Conservation (phyloP, 1,139 yeast genomes). For the Candida gigantensis region DNA sequence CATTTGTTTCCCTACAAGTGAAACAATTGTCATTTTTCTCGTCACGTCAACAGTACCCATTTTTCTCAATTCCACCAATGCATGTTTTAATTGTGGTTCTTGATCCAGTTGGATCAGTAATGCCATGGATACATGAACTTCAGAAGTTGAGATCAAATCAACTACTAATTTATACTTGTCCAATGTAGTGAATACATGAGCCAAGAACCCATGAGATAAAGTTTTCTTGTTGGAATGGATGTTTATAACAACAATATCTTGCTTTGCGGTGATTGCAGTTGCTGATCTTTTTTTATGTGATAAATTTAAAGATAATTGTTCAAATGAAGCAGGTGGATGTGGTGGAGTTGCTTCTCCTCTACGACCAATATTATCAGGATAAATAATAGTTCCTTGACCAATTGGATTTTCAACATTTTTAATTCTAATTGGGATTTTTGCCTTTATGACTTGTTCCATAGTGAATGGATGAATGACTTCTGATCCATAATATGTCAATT, state of each 20-base stretch:
- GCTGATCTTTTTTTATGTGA: conserved; percentile 71
- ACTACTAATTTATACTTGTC: conserved; percentile 87
- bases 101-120: conserved; percentile 71
- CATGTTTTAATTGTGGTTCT: conserved; percentile 60
- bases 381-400: conserved; percentile 90
- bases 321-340: conserved; percentile 85
- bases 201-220: conserved; percentile 91
- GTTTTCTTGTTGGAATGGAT: conserved; percentile 93
- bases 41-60: conserved; percentile 91
- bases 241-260: conserved; percentile 86
- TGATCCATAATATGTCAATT: conserved; percentile 93
- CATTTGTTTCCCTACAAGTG: conserved; percentile 96
- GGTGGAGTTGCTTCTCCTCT: conserved; percentile 91
- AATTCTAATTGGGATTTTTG: conserved; percentile 93
- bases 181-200: conserved; percentile 81
- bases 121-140: conserved; percentile 98
- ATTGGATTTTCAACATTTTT: conserved; percentile 91
- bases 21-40: conserved; percentile 83
- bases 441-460: conserved; percentile 97
- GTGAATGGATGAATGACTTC: conserved; percentile 99
- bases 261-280: conserved; percentile 95
- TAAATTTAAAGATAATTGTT: conserved; percentile 47
- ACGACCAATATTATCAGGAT: conserved; percentile 84
- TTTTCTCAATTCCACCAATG: conserved; percentile 72
- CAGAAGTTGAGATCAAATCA: conserved; percentile 93